Conservation (phyloP, 2,329 filamentous ascomycete genomes). For the Ceratocystis alfenasii region DNA sequence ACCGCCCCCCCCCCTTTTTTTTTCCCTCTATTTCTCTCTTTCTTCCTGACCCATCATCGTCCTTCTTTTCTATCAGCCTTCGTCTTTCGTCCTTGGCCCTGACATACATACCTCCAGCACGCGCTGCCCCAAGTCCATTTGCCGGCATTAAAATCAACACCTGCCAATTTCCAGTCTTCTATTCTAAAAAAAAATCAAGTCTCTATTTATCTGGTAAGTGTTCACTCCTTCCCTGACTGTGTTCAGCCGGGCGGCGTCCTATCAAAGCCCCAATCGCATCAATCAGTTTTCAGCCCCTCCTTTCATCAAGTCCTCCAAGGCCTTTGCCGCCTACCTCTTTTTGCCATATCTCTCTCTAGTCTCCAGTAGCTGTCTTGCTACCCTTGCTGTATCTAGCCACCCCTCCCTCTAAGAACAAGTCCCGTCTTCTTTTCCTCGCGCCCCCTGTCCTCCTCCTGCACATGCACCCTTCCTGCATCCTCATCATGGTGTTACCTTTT, state of each 20-base stretch:
- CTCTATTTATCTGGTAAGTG: neutral
- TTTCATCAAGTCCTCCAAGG: neutral
- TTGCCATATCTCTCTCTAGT: neutral
- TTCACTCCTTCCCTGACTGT: neutral
- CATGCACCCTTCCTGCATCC: neutral
- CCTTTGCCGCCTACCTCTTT: neutral
- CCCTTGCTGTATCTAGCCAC: neutral
- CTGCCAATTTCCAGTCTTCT: constrained; percentile 3
- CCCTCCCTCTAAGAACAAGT: neutral
- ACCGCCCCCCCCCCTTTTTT: neutral
- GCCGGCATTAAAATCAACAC: neutral
- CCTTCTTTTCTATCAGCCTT: neutral
- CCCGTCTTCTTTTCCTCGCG: neutral
- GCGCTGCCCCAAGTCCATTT: neutral
- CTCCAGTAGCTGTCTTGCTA: neutral
- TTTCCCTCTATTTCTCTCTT: neutral
- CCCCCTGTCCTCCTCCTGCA: neutral
- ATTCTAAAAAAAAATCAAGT: neutral
- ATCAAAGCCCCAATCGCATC: neutral
- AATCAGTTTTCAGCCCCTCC: neutral
- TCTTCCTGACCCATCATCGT: neutral
- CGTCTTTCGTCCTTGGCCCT: neutral
- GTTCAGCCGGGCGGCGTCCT: neutral
- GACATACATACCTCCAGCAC: neutral
- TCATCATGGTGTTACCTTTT: constrained; percentile 5